phyloP scores from a whole-genome alignment of 805 yeast species.

The Suhomyces kilbournensis region DNA sequence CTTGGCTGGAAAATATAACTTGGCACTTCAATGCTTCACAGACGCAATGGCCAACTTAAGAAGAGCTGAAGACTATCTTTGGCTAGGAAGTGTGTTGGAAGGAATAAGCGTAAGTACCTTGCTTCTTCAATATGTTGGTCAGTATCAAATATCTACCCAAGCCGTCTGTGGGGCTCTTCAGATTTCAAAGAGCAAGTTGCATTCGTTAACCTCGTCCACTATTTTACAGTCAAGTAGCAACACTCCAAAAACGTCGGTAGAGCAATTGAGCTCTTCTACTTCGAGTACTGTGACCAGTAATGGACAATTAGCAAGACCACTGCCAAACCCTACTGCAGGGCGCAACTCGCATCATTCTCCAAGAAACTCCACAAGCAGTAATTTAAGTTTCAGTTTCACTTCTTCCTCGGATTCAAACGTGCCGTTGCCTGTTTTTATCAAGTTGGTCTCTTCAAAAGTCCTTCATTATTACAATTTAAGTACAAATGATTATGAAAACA shows the following conservation, averaged over 20 bases:
- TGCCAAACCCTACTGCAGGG: background rate
- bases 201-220: conserved; percentile 13
- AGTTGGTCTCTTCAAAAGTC: conserved; percentile 25
- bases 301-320: background rate
- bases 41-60: conserved; percentile 65
- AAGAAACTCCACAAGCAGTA: conserved; percentile 30
- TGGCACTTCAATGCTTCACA: conserved; percentile 69
- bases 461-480: conserved; percentile 40
- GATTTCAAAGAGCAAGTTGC: conserved; percentile 24
- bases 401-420: conserved; percentile 24
- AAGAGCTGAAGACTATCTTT: conserved; percentile 67
- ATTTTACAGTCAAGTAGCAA: conserved; percentile 36
- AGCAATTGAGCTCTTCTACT: background rate
- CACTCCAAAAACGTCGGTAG: conserved; percentile 4
- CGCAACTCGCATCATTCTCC: conserved; percentile 24
- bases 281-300: background rate
- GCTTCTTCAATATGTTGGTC: conserved; percentile 54
- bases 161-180: conserved; percentile 33
- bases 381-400: conserved; percentile 17
- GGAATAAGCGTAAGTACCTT: conserved; percentile 68
- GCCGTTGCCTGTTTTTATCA: conserved; percentile 33
- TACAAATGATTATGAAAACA: conserved; percentile 59
- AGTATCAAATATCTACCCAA: conserved; percentile 45
- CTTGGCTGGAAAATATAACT: conserved; percentile 72
- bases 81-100: conserved; percentile 89